phyloP scores from a whole-genome alignment of 164 flowering plant genomes.

The Sextonia rubra region DNA sequence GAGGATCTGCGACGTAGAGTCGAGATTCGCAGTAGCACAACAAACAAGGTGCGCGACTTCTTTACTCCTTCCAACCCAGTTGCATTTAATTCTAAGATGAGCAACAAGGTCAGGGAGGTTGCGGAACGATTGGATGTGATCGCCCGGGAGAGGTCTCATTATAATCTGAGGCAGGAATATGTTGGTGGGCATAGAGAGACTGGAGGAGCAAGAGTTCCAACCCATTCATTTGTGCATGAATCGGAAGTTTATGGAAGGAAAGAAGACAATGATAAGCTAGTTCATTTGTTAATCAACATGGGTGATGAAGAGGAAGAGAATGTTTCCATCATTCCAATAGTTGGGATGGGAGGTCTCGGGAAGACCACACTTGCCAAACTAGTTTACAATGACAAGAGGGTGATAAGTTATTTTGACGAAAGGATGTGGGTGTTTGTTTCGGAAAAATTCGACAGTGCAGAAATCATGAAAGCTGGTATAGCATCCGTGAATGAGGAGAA shows the following conservation, averaged over 20 bases:
- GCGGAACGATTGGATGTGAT: background rate
- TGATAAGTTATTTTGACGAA: background rate
- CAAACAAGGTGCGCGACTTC: background rate
- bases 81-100: background rate
- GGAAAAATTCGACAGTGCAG: background rate
- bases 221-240: background rate
- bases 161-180: background rate
- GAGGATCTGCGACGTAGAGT: background rate
- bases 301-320: background rate
- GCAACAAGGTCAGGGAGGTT: background rate
- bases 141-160: background rate
- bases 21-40: background rate
- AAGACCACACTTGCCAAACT: background rate
- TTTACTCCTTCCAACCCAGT: background rate
- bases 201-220: background rate
- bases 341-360: background rate
- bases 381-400: background rate
- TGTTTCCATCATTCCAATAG: background rate
- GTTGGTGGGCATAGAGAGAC: background rate
- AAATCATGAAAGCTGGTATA: background rate
- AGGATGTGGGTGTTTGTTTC: background rate
- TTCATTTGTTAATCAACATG: background rate
- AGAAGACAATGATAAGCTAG: background rate
- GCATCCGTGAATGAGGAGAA: background rate
- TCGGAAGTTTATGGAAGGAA: constrained; percentile 6